Conservation (phyloP, 805 yeast species). For the Saccharomyces kudriavzevii region DNA sequence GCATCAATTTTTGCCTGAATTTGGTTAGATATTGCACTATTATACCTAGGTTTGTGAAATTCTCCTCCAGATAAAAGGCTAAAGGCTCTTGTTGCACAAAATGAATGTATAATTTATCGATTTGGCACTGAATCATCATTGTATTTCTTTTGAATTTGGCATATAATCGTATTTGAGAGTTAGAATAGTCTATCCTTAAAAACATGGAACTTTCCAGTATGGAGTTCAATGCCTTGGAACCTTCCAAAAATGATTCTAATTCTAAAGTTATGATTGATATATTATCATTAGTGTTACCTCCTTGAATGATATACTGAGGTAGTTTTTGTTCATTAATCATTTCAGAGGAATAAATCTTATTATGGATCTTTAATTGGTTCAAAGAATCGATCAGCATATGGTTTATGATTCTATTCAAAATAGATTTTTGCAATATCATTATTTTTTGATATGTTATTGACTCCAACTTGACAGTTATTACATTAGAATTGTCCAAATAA, state of each 20-base stretch:
- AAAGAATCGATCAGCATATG: conserved; percentile 32
- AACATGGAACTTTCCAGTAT: conserved; percentile 28
- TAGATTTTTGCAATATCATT: conserved; percentile 23
- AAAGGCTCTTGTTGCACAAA: conserved; percentile 21
- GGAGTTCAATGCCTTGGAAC: conserved; percentile 22
- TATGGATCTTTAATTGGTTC: conserved; percentile 26
- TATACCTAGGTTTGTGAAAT: conserved; percentile 19
- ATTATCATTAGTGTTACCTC: conserved; percentile 6
- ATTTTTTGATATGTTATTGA: conserved; percentile 30
- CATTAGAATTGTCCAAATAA: conserved; percentile 22
- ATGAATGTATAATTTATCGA: conserved; percentile 24
- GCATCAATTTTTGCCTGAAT: conserved; percentile 29
- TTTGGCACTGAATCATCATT: conserved; percentile 24
- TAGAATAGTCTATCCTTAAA: conserved; percentile 26
- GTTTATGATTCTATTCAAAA: conserved; percentile 28
- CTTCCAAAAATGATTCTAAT: conserved; percentile 26
- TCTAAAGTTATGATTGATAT: conserved; percentile 24
- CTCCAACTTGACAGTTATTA: conserved; percentile 23
- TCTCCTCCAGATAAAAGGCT: conserved; percentile 25
- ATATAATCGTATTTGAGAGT: conserved; percentile 23
- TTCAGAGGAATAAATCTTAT: conserved; percentile 20
- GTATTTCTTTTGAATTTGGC: conserved; percentile 29
- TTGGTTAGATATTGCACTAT: conserved; percentile 21
- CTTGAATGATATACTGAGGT: conserved; percentile 18
- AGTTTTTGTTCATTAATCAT: conserved; percentile 6